Evolutionary conservation across 441 rosid genomes (phyloP).

Genomic region (Jatropha multifida): DNA sequence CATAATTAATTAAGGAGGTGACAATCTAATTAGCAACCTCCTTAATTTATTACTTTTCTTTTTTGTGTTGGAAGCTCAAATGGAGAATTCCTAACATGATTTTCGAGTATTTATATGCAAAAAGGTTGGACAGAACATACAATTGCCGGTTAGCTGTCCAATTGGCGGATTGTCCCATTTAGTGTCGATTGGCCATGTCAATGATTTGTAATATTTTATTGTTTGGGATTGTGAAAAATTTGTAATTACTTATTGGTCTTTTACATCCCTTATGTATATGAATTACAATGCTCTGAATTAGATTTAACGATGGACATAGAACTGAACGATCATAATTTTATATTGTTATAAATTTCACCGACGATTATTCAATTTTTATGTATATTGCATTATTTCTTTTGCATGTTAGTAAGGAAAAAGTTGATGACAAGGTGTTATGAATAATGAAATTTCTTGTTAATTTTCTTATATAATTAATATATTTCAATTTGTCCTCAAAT

Average conservation of each 20-base stretch:
- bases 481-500: no score
- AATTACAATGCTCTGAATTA: neutral
- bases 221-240: no score
- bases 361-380: no score
- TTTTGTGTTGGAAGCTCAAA: neutral
- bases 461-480: no score
- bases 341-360: no score
- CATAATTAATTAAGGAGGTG: constrained; percentile 21
- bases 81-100: neutral
- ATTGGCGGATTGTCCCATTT: neutral
- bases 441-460: no score
- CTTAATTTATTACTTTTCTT: neutral
- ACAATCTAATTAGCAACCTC: neutral
- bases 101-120: neutral
- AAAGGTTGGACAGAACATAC: neutral
- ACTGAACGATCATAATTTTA: neutral
- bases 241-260: neutral
- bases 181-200: neutral
- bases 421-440: no score
- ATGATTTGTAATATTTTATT: neutral
- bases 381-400: no score
- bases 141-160: neutral
- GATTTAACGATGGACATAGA: neutral
- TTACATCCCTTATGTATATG: no score
- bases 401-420: no score